These are phyloP conservation scores for Colletotrichum caudatum DNA, from an alignment of 2,329 filamentous ascomycete species.

Conservation along the genomic window DNA sequence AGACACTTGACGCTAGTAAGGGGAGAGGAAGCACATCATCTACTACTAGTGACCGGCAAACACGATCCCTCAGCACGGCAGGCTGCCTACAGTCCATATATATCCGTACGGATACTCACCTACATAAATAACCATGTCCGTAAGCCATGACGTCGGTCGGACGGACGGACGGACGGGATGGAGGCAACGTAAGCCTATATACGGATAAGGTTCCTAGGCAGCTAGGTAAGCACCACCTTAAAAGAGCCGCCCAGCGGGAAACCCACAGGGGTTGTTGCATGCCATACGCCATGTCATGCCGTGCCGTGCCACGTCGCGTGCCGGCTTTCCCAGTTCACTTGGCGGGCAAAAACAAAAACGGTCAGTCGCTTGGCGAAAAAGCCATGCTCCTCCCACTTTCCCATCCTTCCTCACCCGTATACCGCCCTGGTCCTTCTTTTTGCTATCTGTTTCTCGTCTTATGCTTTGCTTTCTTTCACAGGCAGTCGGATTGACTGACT, in stretches of 20 bases:
- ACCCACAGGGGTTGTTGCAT: slow-evolving; percentile 26
- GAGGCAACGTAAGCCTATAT: no score
- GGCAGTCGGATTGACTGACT: no score
- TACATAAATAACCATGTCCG: no score
- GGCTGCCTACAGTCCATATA: background rate
- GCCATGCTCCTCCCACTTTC: background rate
- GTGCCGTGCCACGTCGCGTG: slow-evolving; percentile 32
- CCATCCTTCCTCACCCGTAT: background rate
- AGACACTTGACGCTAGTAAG: background rate
- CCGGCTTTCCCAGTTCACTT: slow-evolving; percentile 37
- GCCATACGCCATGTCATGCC: no score
- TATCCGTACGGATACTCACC: no score
- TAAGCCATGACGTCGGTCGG: slow-evolving; percentile 17
- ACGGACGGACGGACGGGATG: no score
- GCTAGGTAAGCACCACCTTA: background rate
- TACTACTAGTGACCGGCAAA: background rate
- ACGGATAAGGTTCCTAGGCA: no score
- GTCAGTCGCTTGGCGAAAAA: slow-evolving; percentile 14
- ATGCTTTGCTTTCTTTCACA: no score
- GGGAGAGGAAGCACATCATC: background rate
- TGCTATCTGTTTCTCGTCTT: background rate
- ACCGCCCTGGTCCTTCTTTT: slow-evolving; percentile 7
- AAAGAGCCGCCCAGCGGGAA: slow-evolving; percentile 26
- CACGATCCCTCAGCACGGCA: background rate
- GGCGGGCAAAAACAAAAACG: background rate